Conservation (phyloP, 345 rosid species). For the Carallia pectinifolia region DNA sequence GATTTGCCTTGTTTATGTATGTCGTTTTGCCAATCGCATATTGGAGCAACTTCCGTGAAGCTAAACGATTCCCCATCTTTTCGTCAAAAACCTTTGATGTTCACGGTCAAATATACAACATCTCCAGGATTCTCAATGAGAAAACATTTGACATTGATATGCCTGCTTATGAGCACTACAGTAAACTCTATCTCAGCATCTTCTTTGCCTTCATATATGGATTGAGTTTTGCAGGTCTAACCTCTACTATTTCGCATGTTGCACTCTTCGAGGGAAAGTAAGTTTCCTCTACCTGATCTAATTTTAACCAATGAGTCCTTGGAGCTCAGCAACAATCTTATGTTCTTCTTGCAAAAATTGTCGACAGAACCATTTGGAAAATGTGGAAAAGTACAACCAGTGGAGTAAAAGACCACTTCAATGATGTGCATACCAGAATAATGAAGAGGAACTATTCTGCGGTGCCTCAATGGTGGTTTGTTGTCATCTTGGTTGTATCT, state of each 20-base stretch:
- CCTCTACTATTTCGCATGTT: conserved; percentile 68
- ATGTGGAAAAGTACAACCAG: conserved; percentile 62
- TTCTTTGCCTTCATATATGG: conserved; percentile 67
- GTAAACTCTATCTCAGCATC: conserved; percentile 70
- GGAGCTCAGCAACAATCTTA: not conserved
- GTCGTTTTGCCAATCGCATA: conserved; percentile 58
- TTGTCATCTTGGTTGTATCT: conserved; percentile 34
- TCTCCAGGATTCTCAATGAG: conserved; percentile 48
- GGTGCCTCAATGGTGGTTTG: conserved; percentile 91
- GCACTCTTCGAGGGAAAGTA: conserved; percentile 71
- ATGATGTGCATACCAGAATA: conserved; percentile 74
- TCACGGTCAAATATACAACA: conserved; percentile 49
- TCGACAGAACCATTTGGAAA: conserved; percentile 48
- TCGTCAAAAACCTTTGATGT: conserved; percentile 50
- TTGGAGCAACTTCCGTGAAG: conserved; percentile 45
- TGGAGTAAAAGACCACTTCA: conserved; percentile 34
- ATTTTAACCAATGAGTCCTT: too few species aligned
- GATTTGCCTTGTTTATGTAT: conserved; percentile 57
- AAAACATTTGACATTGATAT: conserved; percentile 44
- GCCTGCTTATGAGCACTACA: conserved; percentile 46
- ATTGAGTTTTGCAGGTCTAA: conserved; percentile 52
- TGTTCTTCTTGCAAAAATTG: not conserved
- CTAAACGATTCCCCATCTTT: conserved; percentile 56
- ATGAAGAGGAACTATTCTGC: conserved; percentile 78
- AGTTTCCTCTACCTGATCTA: conserved; percentile 9